Evolutionary conservation across 805 yeast species (phyloP).

Genomic region (Lachancea lanzarotensis): DNA sequence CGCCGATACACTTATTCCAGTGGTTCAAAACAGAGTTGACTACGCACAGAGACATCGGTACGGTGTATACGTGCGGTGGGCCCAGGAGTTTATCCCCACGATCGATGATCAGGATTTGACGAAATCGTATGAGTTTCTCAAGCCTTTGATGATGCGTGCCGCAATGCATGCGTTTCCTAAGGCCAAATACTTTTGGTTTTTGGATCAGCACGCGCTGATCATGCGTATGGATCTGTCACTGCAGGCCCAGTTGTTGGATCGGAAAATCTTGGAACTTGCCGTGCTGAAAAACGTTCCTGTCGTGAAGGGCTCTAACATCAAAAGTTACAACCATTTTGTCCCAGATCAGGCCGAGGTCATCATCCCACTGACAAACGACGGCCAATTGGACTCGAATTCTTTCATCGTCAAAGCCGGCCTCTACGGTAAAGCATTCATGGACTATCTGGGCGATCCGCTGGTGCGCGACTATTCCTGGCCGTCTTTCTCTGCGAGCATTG

Average conservation of each 20-base stretch:
- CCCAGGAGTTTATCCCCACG: slow-evolving; percentile 70
- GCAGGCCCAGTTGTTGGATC: slow-evolving; percentile 50
- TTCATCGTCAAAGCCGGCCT: slow-evolving; percentile 65
- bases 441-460: slow-evolving; percentile 70
- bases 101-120: slow-evolving; percentile 40
- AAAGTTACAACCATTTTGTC: slow-evolving; percentile 56
- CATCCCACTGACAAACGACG: slow-evolving; percentile 56
- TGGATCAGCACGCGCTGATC: slow-evolving; percentile 72
- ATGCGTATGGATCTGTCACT: slow-evolving; percentile 64
- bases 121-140: slow-evolving; percentile 20
- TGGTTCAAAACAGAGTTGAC: slow-evolving; percentile 82
- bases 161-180: slow-evolving; percentile 93
- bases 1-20: slow-evolving; percentile 50
- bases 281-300: slow-evolving; percentile 68
- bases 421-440: slow-evolving; percentile 63
- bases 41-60: slow-evolving; percentile 77
- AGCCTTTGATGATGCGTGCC: slow-evolving; percentile 48
- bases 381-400: slow-evolving; percentile 59
- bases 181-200: slow-evolving; percentile 85
- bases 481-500: slow-evolving; percentile 47
- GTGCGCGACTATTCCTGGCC: slow-evolving; percentile 53
- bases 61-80: slow-evolving; percentile 80
- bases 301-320: slow-evolving; percentile 31
- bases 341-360: slow-evolving; percentile 53
- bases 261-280: slow-evolving; percentile 54